Evolutionary conservation across 1,284 basidiomycete genomes (phyloP).

Genomic region (Cutaneotrichosporon cyanovorans): DNA sequence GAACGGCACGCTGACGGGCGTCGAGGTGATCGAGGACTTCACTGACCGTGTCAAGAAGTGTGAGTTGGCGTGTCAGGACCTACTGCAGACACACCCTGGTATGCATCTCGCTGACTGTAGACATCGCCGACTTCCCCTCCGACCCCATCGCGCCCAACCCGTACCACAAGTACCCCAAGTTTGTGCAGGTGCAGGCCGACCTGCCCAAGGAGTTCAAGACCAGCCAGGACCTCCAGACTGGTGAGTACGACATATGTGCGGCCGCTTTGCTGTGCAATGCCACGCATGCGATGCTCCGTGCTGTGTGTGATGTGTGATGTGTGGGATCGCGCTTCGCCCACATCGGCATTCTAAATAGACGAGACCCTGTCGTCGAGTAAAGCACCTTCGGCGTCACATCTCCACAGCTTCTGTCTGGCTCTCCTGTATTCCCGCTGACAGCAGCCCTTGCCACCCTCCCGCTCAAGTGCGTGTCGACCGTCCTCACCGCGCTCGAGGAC

Average conservation of each 20-base stretch:
- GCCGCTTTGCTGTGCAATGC: too few species aligned
- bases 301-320: too few species aligned
- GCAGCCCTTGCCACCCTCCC: conserved; percentile 39
- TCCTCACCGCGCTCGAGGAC: conserved; percentile 40
- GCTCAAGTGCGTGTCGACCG: conserved; percentile 34
- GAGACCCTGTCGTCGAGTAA: too few species aligned
- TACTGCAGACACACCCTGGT: background rate
- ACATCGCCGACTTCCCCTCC: conserved; percentile 22
- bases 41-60: conserved; percentile 33
- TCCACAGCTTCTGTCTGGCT: too few species aligned
- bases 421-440: background rate
- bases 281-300: too few species aligned
- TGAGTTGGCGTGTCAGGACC: conserved; percentile 28
- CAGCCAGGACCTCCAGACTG: conserved; percentile 41
- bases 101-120: conserved; percentile 8
- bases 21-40: conserved; percentile 42
- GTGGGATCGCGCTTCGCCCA: too few species aligned
- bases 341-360: too few species aligned
- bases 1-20: conserved; percentile 35
- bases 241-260: too few species aligned
- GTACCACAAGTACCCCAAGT: conserved; percentile 43
- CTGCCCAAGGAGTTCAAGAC: conserved; percentile 39
- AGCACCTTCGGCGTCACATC: too few species aligned
- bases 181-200: conserved; percentile 31
- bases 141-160: conserved; percentile 40